Conservation (phyloP, 2,329 filamentous ascomycete species). For the Phialophora verrucosa region DNA sequence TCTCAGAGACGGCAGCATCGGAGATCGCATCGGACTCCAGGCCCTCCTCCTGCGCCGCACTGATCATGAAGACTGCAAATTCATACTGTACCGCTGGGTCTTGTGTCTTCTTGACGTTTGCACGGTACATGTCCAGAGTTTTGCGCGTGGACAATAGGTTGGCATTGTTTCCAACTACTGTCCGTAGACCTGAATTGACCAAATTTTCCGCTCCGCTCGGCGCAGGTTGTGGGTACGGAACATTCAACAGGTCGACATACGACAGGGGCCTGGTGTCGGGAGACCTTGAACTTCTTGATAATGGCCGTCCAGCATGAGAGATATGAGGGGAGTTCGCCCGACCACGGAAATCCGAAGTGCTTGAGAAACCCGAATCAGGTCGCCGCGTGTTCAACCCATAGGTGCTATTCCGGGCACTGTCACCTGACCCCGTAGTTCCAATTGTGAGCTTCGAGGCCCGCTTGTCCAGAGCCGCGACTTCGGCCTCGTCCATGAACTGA, state of each 20-base stretch:
- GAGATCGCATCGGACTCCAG: conserved; percentile 50
- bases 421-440: conserved; percentile 49
- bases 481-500: conserved; percentile 50
- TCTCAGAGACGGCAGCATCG: conserved; percentile 49
- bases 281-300: conserved; percentile 59
- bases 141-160: conserved; percentile 89
- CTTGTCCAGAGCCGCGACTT: conserved; percentile 34
- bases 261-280: conserved; percentile 64
- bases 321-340: conserved; percentile 61
- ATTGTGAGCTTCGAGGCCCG: conserved; percentile 41
- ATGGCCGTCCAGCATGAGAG: conserved; percentile 55
- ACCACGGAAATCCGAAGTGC: conserved; percentile 72
- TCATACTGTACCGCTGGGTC: conserved; percentile 91
- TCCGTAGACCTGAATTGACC: conserved; percentile 81
- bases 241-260: conserved; percentile 66
- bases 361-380: conserved; percentile 77
- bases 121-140: conserved; percentile 95
- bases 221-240: conserved; percentile 80
- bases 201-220: conserved; percentile 65
- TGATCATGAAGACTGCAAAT: conserved; percentile 92
- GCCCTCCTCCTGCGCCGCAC: conserved; percentile 80
- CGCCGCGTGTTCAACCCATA: conserved; percentile 66
- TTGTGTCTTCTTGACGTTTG: conserved; percentile 96
- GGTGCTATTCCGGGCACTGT: conserved; percentile 56
- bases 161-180: conserved; percentile 83